These are phyloP conservation scores for Penicillium angulare DNA, from an alignment of 495 filamentous ascomycete genomes.

Conservation along the genomic window DNA sequence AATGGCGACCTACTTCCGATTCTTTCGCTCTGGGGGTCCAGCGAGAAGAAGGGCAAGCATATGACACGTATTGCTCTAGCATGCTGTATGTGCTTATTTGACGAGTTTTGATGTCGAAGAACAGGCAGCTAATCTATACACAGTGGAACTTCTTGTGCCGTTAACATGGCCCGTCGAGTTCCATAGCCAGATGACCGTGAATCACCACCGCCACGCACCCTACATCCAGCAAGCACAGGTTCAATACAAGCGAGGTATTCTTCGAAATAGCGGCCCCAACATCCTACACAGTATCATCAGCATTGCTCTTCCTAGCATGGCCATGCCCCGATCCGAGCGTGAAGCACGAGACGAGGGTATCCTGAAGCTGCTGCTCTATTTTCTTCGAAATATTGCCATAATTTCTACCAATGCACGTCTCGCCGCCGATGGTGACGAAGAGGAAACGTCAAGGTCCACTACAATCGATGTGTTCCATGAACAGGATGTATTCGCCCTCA, in stretches of 20 bases:
- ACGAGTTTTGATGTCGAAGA: background rate
- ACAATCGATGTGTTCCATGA: slow-evolving; percentile 83
- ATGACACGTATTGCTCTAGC: slow-evolving; percentile 80
- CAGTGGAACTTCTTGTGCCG: slow-evolving; percentile 86
- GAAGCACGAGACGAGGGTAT: slow-evolving; percentile 83
- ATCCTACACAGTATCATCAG: slow-evolving; percentile 77
- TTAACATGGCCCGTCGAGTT: slow-evolving; percentile 93
- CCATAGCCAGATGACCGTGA: slow-evolving; percentile 79
- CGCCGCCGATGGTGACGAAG: slow-evolving; percentile 70
- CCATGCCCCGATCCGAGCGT: slow-evolving; percentile 70
- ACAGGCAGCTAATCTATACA: slow-evolving; percentile 5
- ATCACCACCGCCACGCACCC: slow-evolving; percentile 87
- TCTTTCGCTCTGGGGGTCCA: slow-evolving; percentile 69
- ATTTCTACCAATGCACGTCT: slow-evolving; percentile 66
- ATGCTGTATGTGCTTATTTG: slow-evolving; percentile 54
- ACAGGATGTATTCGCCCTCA: slow-evolving; percentile 83
- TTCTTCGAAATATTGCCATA: slow-evolving; percentile 82
- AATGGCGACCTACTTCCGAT: slow-evolving; percentile 88
- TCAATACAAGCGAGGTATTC: slow-evolving; percentile 81
- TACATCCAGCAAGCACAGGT: slow-evolving; percentile 85
- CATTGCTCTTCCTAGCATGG: slow-evolving; percentile 85
- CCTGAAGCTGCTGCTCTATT: slow-evolving; percentile 86
- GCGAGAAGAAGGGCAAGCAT: slow-evolving; percentile 64
- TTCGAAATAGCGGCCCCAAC: slow-evolving; percentile 72
- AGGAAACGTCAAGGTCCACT: slow-evolving; percentile 83